These are phyloP conservation scores for Apiospora pterosperma DNA, from an alignment of 2,329 filamentous ascomycete genomes.

Conservation along the genomic window DNA sequence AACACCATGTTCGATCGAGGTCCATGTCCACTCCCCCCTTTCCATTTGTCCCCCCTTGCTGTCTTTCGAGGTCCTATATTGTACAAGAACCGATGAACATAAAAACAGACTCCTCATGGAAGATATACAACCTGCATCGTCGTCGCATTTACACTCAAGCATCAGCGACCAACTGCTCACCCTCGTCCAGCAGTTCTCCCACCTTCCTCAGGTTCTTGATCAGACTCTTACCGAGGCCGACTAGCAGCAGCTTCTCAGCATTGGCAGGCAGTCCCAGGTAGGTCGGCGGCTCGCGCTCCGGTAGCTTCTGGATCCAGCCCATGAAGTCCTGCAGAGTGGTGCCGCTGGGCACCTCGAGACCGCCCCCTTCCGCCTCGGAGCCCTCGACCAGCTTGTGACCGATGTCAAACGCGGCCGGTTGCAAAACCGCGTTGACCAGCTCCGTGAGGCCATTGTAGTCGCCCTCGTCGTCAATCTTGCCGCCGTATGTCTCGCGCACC, in stretches of 20 bases:
- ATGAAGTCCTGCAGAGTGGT: conserved; percentile 84
- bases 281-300: conserved; percentile 92
- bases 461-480: conserved; percentile 89
- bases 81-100: background rate
- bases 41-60: background rate
- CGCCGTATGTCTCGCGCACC: conserved; percentile 91
- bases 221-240: conserved; percentile 82
- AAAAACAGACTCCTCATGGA: background rate
- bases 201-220: conserved; percentile 82
- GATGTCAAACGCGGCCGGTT: conserved; percentile 85
- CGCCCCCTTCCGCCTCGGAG: conserved; percentile 50
- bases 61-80: background rate
- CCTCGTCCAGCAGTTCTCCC: conserved; percentile 85
- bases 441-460: conserved; percentile 73
- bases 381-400: conserved; percentile 84
- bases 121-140: background rate
- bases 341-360: conserved; percentile 72
- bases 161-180: conserved; percentile 83
- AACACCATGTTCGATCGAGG: background rate
- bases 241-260: conserved; percentile 90
- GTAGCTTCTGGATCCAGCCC: conserved; percentile 85
- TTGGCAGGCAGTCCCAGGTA: conserved; percentile 93
- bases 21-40: background rate
- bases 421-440: conserved; percentile 77
- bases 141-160: background rate